Percentiles rank a stretch among this genome's conserved stretches.
These are phyloP conservation scores for Chaetomiaceae sp. DNA, from an alignment of 2,329 filamentous ascomycete genomes.

Conservation along the genomic window DNA sequence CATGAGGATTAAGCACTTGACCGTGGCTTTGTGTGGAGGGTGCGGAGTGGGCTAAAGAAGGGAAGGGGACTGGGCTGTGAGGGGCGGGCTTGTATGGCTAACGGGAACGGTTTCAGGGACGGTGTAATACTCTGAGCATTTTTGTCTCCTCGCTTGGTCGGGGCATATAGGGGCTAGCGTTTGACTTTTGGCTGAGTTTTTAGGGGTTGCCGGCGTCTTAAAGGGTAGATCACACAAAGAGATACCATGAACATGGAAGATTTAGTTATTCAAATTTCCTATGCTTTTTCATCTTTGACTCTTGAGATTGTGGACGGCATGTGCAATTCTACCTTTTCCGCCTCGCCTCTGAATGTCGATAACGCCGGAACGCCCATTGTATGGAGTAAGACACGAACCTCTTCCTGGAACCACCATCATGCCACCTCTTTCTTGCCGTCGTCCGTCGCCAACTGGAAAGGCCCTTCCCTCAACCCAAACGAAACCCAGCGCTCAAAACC, in stretches of 20 bases:
- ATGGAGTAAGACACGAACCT: too few relatives aligned
- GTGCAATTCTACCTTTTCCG: conserved; percentile 6
- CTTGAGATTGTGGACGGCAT: neutral
- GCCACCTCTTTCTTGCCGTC: neutral
- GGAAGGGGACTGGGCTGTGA: neutral
- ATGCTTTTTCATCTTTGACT: too few relatives aligned
- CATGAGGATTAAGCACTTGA: conserved; percentile 22
- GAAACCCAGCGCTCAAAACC: too few relatives aligned
- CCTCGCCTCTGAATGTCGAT: neutral
- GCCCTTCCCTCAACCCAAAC: neutral
- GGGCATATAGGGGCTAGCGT: conserved; percentile 2
- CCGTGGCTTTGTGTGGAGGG: neutral
- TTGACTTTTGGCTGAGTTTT: conserved; percentile 3
- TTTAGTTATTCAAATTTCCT: too few relatives aligned
- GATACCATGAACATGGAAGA: conserved; percentile 25
- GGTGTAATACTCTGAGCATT: conserved; percentile 1
- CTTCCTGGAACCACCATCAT: neutral
- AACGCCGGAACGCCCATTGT: conserved; percentile 19
- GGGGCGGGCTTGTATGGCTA: conserved; percentile 2
- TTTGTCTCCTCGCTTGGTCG: conserved; percentile 13
- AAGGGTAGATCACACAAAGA: conserved; percentile 22
- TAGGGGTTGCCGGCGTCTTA: conserved; percentile 27
- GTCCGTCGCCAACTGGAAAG: neutral
- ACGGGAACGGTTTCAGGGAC: neutral
- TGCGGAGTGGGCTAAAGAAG: neutral